Conservation (phyloP, 2,329 filamentous ascomycete species). For the Aschersonia sp. region DNA sequence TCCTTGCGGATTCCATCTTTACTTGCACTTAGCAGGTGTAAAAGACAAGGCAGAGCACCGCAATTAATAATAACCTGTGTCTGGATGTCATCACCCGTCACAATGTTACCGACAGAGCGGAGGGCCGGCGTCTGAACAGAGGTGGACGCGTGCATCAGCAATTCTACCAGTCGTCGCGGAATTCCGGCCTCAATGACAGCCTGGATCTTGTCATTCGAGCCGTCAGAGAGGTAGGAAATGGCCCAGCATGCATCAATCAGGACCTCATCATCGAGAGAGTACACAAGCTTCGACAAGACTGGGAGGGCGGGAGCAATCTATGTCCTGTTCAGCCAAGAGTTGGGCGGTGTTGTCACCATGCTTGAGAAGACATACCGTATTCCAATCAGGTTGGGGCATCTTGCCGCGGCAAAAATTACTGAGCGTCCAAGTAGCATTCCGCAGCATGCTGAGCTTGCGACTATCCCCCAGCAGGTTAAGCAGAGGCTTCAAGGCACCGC, state of each 20-base stretch:
- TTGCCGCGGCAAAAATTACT: constrained; percentile 99
- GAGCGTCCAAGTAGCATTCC: constrained; percentile 96
- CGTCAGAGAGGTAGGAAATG: constrained; percentile 95
- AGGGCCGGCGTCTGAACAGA: constrained; percentile 96
- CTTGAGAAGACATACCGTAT: constrained; percentile 49
- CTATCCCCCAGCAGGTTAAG: constrained; percentile 86
- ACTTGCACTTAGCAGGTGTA: constrained; percentile 85
- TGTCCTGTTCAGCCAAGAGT: constrained; percentile 4
- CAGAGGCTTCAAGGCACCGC: constrained; percentile 80
- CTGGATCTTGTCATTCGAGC: constrained; percentile 98
- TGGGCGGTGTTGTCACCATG: too few relatives aligned
- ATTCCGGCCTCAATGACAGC: constrained; percentile 98
- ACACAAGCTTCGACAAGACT: constrained; percentile 91
- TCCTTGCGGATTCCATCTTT: constrained; percentile 99
- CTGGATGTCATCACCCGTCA: constrained; percentile 95
- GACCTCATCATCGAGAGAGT: constrained; percentile 95
- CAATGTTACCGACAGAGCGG: constrained; percentile 95
- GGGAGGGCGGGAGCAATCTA: constrained; percentile 90
- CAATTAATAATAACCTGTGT: constrained; percentile 99
- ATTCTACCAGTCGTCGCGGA: constrained; percentile 85
- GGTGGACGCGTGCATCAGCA: constrained; percentile 95
- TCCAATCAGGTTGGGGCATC: constrained; percentile 96
- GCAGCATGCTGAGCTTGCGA: constrained; percentile 97
- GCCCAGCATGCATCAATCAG: constrained; percentile 99
- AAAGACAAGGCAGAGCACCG: constrained; percentile 77